Evolutionary conservation across 257 asterid genomes (phyloP), one percentile per base, ranked within the genome.

Genomic region (Rhazya stricta): DNA sequence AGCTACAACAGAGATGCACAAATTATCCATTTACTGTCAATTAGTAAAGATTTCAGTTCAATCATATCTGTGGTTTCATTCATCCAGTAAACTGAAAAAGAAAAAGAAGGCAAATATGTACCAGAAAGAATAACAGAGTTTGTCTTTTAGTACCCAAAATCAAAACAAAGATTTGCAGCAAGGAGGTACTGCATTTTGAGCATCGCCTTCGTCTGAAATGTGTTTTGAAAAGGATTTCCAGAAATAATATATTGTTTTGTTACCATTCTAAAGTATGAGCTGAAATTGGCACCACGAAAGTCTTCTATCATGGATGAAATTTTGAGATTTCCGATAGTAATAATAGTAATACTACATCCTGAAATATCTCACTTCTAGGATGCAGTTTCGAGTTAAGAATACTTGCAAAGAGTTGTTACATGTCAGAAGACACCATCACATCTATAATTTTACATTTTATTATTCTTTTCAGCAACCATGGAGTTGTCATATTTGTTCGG

Each of bases 401-500:
- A 21, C 36, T 71, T 53, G 45, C 43, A 48, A 2, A 29, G 3
- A 66, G 56, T 51, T 66, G 41, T 18, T 16, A 19, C 57, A 27
- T 15, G 13, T 27, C 12, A 36, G 1, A n/a, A 74, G 60, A 50
- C 67, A 54, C 43, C 70, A 43, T 37, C n/a, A 54, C 36, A 76
- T 37, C 34, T 36, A 50, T 39, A 71, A 30, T 9, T 29, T 23
- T 42, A 42, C 18, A 32, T 29, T 18, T 34, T 71, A 23, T 34
- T 69, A 6, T 25, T 16, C 41, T 12, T 36, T 69, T 58, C 19
- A 58, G 19, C 19, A 37, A 34, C 15, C 69, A 42, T 19, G 6
- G 11, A 56, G 32, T 56, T 45, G 50, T 66, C 68, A 37, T 37
- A 45, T 51, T 61, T 80, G n/a, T 71, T 46, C 73, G 43, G 45